Evolutionary conservation across 306 rosid species (phyloP).

Genomic region (Alnus rubra): DNA sequence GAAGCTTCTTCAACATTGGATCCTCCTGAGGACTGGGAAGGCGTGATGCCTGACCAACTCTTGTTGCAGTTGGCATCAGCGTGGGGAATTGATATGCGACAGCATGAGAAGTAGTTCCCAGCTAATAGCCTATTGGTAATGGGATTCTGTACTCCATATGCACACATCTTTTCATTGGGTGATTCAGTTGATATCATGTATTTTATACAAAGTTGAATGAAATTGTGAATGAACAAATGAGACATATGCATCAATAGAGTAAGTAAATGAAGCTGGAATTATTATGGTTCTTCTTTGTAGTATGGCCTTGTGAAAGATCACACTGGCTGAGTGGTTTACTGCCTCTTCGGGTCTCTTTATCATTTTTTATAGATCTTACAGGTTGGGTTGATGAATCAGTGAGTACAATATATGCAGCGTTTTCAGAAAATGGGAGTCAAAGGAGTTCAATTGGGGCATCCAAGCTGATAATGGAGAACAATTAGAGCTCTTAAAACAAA

Average conservation of each 20-base stretch:
- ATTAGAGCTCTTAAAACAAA: not conserved
- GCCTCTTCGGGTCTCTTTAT: not conserved
- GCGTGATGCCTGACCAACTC: conserved; percentile 75
- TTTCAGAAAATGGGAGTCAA: no score
- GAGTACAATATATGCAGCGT: no score
- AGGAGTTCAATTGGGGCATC: no score
- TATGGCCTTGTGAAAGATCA: not conserved
- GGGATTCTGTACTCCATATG: not conserved
- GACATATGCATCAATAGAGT: not conserved
- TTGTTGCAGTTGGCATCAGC: conserved; percentile 82
- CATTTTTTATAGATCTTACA: not conserved
- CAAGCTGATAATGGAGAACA: no score
- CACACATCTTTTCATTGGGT: not conserved
- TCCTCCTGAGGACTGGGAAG: conserved; percentile 89
- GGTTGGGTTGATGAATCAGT: not conserved
- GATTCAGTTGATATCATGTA: not conserved
- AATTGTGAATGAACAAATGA: not conserved
- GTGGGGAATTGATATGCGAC: conserved; percentile 84
- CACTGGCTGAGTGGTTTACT: not conserved
- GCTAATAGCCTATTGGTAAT: not conserved
- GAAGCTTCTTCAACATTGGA: conserved; percentile 76
- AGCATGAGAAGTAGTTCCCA: conserved; percentile 51
- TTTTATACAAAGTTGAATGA: not conserved
- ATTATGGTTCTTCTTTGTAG: not conserved
- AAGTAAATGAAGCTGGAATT: not conserved